Evolutionary conservation across 2,329 filamentous ascomycete genomes (phyloP).

Genomic region (Fusarium camptoceras): DNA sequence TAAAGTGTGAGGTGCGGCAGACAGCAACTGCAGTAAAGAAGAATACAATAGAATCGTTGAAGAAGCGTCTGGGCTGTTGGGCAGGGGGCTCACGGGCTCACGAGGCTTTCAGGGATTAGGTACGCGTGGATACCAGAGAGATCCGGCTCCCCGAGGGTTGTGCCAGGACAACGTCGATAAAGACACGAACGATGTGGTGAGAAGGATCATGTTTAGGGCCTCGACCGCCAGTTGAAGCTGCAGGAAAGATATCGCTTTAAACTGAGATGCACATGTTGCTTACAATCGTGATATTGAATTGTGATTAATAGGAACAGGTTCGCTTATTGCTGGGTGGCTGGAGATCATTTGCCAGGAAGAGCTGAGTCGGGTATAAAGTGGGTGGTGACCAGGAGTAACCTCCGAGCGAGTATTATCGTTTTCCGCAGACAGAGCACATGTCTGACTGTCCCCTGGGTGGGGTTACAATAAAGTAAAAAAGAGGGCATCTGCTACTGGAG

Average conservation of each 20-base stretch:
- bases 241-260: not conserved
- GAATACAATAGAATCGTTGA: not conserved
- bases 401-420: constrained; percentile 6
- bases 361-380: constrained; percentile 12
- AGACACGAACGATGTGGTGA: constrained; percentile 18
- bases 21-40: not conserved
- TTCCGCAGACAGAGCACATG: not conserved
- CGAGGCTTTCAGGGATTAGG: constrained; percentile 9
- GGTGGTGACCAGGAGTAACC: not conserved
- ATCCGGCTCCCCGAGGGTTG: constrained; percentile 14
- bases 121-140: constrained; percentile 12
- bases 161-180: not conserved
- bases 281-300: not conserved
- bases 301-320: not conserved
- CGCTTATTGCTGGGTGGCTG: constrained; percentile 15
- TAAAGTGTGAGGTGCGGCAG: not conserved
- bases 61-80: not conserved
- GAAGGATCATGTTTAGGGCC: not conserved
- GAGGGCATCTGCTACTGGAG: constrained; percentile 11
- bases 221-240: not conserved
- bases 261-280: not conserved
- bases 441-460: not conserved
- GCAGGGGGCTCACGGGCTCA: not conserved
- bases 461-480: not conserved
- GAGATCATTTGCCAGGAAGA: constrained; percentile 28